These are phyloP conservation scores for Erysimum cheiri DNA, from an alignment of 441 rosid genomes.

Conservation along the genomic window DNA sequence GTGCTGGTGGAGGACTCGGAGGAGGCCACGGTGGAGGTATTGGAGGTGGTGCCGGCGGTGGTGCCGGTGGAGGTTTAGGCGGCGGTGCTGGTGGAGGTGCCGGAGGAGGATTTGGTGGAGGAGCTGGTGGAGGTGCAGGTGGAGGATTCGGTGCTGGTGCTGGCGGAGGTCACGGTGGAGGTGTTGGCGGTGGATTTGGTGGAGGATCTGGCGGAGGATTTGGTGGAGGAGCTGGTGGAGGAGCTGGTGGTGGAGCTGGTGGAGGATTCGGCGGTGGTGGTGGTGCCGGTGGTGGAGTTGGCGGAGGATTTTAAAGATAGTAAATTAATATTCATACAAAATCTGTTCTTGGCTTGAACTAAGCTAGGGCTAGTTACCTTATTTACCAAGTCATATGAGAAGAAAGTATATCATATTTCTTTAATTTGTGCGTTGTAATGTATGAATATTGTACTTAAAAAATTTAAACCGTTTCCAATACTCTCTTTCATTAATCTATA, in stretches of 20 bases:
- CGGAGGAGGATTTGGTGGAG: conserved; percentile 32
- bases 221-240: conserved; percentile 41
- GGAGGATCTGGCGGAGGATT: conserved; percentile 38
- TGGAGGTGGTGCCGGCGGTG: conserved; percentile 40
- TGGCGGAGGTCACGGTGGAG: conserved; percentile 43
- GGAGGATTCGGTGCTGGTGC: conserved; percentile 38
- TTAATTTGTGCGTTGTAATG: conserved; percentile 17
- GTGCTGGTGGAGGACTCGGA: conserved; percentile 32
- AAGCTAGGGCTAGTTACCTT: conserved; percentile 39
- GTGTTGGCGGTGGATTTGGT: conserved; percentile 33
- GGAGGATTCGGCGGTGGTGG: conserved; percentile 40
- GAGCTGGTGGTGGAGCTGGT: too few species aligned
- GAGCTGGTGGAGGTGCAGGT: conserved; percentile 33
- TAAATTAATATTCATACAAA: conserved; percentile 21
- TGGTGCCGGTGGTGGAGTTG: conserved; percentile 37
- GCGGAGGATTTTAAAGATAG: conserved; percentile 37
- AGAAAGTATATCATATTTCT: conserved; percentile 17
- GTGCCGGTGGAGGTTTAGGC: conserved; percentile 31
- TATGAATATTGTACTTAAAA: background rate
- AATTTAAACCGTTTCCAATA: background rate
- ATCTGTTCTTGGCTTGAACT: conserved; percentile 31
- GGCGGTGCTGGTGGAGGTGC: conserved; percentile 41
- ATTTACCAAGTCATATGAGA: conserved; percentile 36
- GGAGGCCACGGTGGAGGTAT: conserved; percentile 37
- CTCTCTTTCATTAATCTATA: background rate